Evolutionary conservation across 31 red algal genomes (phyloP), one percentile per base, ranked within the genome.

Genomic region (Asparagopsis taxiformis): DNA sequence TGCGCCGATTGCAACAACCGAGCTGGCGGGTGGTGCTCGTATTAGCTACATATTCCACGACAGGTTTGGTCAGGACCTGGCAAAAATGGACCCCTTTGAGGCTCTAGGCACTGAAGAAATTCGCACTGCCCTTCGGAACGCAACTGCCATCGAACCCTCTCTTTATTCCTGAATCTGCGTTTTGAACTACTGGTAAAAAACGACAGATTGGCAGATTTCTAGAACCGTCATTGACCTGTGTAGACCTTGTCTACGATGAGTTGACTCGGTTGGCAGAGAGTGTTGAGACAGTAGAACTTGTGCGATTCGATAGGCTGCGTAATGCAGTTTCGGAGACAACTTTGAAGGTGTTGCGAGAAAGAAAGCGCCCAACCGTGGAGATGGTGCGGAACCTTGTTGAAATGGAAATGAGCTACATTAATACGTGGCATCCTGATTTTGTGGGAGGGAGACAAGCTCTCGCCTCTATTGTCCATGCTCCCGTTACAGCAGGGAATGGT

Each of bases 321-420:
- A 50, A 66, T 6, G 78, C 72, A 59, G 67, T 99, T 5, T 55
- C 70, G 30, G 96, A 94, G 31, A 62, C 62, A 17, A 81, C 91
- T 22, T 62, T 80, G 8, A 84, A 73, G 28, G 41, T 99, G 48
- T 55, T 99, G 13, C 20, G 75, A 63, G 70, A 82, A 59, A 65
- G 77, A 25, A 95, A 94, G 50, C 26, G 72, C 11, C 87, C 88
- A 6, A 88, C 91, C 20, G 35, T 82, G 17, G 62, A 91, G 72
- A 91, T 92, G 96, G 76, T 99, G 4, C 74, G 79, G 16, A 90
- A 98, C 65, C 65, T 98, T 7, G 63, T 98, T 3, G 84, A 84
- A 41, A 98, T 98, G 94, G 94, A 98, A 55, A 93, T 87, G 68
- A 87, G 85, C 29, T 98, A 94, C 67, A 93, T 98, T 51, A 93